Evolutionary conservation across 148 eudicot genomes (phyloP), one percentile per base, ranked within the genome.

Genomic region (Beta vulgaris): DNA sequence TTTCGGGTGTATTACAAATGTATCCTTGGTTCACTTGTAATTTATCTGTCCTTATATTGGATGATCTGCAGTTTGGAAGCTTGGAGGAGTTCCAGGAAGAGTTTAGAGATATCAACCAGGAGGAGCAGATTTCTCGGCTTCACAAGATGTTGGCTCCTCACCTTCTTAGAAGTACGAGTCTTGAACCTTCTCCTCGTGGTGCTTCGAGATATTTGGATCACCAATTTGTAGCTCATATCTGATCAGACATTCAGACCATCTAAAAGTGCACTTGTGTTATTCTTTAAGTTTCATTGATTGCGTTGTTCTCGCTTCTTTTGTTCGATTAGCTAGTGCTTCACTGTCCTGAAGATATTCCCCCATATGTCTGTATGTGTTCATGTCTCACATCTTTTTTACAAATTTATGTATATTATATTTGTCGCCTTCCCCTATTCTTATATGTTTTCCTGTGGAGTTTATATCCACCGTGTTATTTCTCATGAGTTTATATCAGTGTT

Each of bases 51-150:
- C 44, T 19, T 77, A 9, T 70, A 1, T 9, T 54, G 40, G 70
- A 44, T 46, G 26, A 15, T 61, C 67, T 86, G 72, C 89, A 96
- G 99, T 96, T 96, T 85, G 90, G 81, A 82, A 92, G 97, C 79
- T 86, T 96, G 72, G 99, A 92, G 81, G 99, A 92, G 71, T 96
- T 96, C 65, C 99, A 92, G 85, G 97, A 92, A 84, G 99, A 96
- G 88, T 96, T 96, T 78, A 86, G 77, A 88, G 99, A 96, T 83
- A 96, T 96, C 73, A 96, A 91, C 77, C 98, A 96, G 71, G 99
- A 96, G 80, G 98, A 96, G 87, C 99, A 96, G 78, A 85, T 96
- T 35, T 91, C 94, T 59, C 91, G 97, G 85, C 97, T 96, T 80
- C 99, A 96, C 62, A 91, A 83, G 76, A 96, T 96, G 98, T 79